These are phyloP conservation scores for Boletus insuetus DNA, from an alignment of 768 basidiomycete genomes.

Conservation along the genomic window DNA sequence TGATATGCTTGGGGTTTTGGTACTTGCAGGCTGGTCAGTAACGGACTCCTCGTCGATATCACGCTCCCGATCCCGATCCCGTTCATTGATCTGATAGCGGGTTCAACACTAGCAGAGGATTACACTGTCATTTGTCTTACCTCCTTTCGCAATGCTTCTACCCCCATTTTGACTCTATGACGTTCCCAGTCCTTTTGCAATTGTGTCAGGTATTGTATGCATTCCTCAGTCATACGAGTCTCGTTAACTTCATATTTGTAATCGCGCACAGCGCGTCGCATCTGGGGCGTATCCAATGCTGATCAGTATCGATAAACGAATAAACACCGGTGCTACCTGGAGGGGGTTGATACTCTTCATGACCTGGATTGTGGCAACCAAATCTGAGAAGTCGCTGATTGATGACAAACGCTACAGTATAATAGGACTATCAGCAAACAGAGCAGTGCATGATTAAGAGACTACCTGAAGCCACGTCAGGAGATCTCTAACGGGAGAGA, in stretches of 20 bases:
- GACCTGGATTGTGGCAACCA: slow-evolving; percentile 87
- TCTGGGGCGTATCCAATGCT: slow-evolving; percentile 40
- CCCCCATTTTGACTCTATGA: slow-evolving; percentile 81
- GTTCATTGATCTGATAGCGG: slow-evolving; percentile 54
- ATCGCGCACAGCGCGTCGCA: slow-evolving; percentile 91
- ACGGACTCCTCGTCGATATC: slow-evolving; percentile 30
- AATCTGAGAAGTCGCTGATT: slow-evolving; percentile 80
- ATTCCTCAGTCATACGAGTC: slow-evolving; percentile 91
- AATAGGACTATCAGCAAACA: not conserved
- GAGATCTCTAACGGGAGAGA: slow-evolving; percentile 81
- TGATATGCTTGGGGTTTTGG: slow-evolving; percentile 30
- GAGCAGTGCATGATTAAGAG: not conserved
- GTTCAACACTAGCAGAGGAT: slow-evolving; percentile 3
- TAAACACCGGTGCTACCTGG: slow-evolving; percentile 50
- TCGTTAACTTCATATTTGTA: slow-evolving; percentile 95
- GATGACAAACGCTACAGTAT: slow-evolving; percentile 72
- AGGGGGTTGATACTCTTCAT: slow-evolving; percentile 88
- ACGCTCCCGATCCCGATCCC: slow-evolving; percentile 55
- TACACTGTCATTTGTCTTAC: slow-evolving; percentile 34
- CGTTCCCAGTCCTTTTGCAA: slow-evolving; percentile 98
- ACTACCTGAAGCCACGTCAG: slow-evolving; percentile 80
- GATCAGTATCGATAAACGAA: not conserved
- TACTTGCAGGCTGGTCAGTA: slow-evolving; percentile 39
- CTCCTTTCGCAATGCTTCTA: slow-evolving; percentile 82
- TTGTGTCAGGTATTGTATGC: slow-evolving; percentile 89